Percentiles rank a stretch among this genome's conserved stretches.
Evolutionary conservation across 2,329 filamentous ascomycete genomes (phyloP).

Genomic region (Colletotrichum musicola): DNA sequence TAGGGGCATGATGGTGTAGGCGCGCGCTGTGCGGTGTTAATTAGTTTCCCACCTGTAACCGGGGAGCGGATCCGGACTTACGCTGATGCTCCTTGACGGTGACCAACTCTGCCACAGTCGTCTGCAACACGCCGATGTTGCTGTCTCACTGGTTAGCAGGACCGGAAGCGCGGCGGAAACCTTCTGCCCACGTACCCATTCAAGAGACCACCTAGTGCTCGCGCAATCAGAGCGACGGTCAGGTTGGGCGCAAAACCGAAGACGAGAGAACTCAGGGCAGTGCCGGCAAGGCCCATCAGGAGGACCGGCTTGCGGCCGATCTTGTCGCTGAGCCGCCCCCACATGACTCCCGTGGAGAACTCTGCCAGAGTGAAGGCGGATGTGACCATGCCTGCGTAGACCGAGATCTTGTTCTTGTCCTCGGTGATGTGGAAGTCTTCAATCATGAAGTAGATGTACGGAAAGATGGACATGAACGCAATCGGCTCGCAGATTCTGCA

Average conservation of each 20-base stretch:
- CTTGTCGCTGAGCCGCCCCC: constrained; percentile 92
- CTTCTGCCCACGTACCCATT: constrained; percentile 80
- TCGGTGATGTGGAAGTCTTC: constrained; percentile 88
- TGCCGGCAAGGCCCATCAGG: constrained; percentile 89
- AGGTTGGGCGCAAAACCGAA: constrained; percentile 92
- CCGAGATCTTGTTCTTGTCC: constrained; percentile 82
- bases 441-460: constrained; percentile 98
- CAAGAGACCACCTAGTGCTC: constrained; percentile 88
- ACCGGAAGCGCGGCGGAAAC: neutral
- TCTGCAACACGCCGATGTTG: constrained; percentile 95
- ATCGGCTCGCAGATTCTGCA: constrained; percentile 98
- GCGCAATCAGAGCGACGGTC: constrained; percentile 84
- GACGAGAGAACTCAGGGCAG: constrained; percentile 89
- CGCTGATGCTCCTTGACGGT: constrained; percentile 94
- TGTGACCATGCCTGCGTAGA: constrained; percentile 96
- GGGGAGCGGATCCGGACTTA: constrained; percentile 57
- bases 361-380: constrained; percentile 97
- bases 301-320: constrained; percentile 94
- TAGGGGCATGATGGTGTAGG: constrained; percentile 97
- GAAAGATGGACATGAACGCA: constrained; percentile 99
- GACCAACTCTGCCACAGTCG: constrained; percentile 93
- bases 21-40: constrained; percentile 73
- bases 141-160: constrained; percentile 56
- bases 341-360: constrained; percentile 91
- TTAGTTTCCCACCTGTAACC: constrained; percentile 43